Evolutionary conservation across 176 grass and related monocot genomes (phyloP), one percentile per base, ranked within the genome.

Genomic region (Saccharum officinarum): DNA sequence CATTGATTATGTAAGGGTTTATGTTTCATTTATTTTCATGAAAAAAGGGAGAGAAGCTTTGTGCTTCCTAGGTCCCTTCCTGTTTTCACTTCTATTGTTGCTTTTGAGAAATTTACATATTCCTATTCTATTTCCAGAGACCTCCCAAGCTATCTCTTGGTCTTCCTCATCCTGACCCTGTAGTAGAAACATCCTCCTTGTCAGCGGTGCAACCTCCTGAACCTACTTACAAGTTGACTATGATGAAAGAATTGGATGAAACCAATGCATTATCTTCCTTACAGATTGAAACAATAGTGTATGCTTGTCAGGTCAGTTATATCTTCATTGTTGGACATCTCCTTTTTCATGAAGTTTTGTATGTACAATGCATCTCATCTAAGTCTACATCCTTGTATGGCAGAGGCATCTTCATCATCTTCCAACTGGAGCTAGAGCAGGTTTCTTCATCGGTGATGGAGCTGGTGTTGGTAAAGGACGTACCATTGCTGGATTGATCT

Each of bases 401-500:
- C 89, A 99, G 97, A 82, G 92, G 75, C 94, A 99, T 47, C 97
- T 88, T 82, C 82, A 99, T 72, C 92, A 96, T 96, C 88, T 99
- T 64, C 90, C 88, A 55, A 89, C 86, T 85, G 92, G 97, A 82
- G 81, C 89, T 78, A 99, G 97, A 89, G 97, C 94, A 82, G 97
- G 97, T 63, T 99, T 99, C 82, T 99, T 99, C 80, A 79, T 99
- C 67, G 97, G 97, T 77, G 97, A 99, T 75, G 97, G 97, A 47
- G 97, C 97, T 86, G 97, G 97, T 86, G 91, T 99, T 88, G 97
- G 97, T 91, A 99, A 99, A 86, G 97, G 97, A 20, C 91, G 97
- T 77, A 99, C 94, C 39, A 90, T 99, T 92, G 97, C 97, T 77
- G 97, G 97, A 71, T 94, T 99, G 88, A 94, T 96, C 34, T 96